Percentiles rank a stretch among this genome's conserved stretches.
phyloP scores from a whole-genome alignment of 2,329 filamentous ascomycete genomes.

The Verticillium klebahnii region DNA sequence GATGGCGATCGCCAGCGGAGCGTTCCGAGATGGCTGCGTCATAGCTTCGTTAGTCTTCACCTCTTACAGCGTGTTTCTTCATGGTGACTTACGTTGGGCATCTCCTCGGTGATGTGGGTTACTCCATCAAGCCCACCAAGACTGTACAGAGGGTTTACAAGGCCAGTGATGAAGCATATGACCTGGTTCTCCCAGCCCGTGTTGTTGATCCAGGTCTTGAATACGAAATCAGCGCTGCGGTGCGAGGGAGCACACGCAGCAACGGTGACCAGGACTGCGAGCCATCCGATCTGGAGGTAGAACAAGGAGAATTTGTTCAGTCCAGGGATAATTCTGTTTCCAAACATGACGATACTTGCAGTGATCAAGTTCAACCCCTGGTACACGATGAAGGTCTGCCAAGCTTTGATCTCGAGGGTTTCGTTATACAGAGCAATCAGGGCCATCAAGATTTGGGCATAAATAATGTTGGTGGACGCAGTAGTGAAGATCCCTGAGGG shows the following conservation, averaged over 20 bases:
- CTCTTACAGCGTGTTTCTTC: too few species aligned
- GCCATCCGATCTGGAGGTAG: constrained; percentile 42
- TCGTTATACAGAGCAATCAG: constrained; percentile 35
- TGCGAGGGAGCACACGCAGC: constrained; percentile 39
- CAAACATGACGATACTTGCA: constrained; percentile 40
- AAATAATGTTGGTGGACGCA: constrained; percentile 38
- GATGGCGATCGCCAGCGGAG: constrained; percentile 32
- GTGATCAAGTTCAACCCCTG: constrained; percentile 37
- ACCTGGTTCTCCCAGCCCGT: constrained; percentile 46
- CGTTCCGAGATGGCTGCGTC: constrained; percentile 27
- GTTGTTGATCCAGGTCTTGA: constrained; percentile 46
- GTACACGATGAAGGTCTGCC: constrained; percentile 44
- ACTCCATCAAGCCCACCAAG: constrained; percentile 43
- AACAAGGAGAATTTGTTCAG: constrained; percentile 40
- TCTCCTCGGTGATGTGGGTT: constrained; percentile 47
- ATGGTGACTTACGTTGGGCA: constrained; percentile 35
- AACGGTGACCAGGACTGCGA: constrained; percentile 42
- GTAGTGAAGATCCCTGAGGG: constrained; percentile 36
- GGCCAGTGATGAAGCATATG: constrained; percentile 44
- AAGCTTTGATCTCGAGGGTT: constrained; percentile 33
- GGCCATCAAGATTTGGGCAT: constrained; percentile 34
- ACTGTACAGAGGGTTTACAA: constrained; percentile 43
- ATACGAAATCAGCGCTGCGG: constrained; percentile 42
- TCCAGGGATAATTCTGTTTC: constrained; percentile 36
- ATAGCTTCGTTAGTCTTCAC: neutral